Base-by-base conservation (phyloP, 2,329 filamentous ascomycete species). In the Orbilia brochopaga region DNA sequence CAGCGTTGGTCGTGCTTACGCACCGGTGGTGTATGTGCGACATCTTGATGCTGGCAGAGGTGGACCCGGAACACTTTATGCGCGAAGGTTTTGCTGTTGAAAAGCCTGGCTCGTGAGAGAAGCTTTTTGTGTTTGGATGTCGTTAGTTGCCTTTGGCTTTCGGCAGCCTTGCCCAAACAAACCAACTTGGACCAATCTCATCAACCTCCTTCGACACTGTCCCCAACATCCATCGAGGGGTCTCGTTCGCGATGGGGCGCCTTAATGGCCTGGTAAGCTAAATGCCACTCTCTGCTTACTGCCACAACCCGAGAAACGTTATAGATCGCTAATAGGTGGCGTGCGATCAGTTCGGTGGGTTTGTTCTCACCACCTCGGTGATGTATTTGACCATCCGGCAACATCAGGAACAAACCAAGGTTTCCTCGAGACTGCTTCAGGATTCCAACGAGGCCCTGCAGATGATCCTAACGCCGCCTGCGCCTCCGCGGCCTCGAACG, bases 341-440 rank as follows among this genome's bases (percentile, higher is more conserved):
- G 5, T 17, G 1, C 24, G 35, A 42, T 50, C 75, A 92, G 89
- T 86, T 89, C 74, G 88, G 89, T 77, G 90, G 90, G 75, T 85
- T 91, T 63, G 89, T 90, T 74, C 82, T 93, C 72, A 92, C 90
- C 54, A 85, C 90, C 70, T 87, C 87, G 48, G 78, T 90, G 69
- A 85, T 90, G 76, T 92, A 91, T 80, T 83, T 92, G 62, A 86
- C 87, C 54, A 81, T 90, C 35, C 84, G 88, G 77, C 82, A 88
- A 19, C 89, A 92, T 80, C 85, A 87, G 76, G 50, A 58, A 42
- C 64, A 74, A 64, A 64, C 69, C 40, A 69, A 57, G 40, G 10
- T 48, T 24, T 74, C 70, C 48, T 74, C 74, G 15, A 59, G 67
- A 52, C 60, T 83, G 66, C 81, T 89, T 6, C 85, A 85, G 75